Base-by-base conservation (phyloP, 305 asterid genomes). In the Fraxinus dipetala region DNA sequence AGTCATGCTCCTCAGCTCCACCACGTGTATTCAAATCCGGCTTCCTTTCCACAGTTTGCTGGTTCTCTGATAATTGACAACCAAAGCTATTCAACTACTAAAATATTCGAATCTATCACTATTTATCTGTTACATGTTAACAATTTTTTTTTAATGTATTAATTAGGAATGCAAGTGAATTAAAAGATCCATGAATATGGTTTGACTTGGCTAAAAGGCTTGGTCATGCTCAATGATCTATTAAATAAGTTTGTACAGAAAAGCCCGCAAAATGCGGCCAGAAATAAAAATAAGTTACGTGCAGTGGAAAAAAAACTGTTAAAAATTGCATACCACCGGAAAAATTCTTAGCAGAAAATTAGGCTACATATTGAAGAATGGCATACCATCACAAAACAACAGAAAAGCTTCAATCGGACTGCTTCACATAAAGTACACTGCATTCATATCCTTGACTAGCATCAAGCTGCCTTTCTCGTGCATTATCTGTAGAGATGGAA, bases 341-440 rank as follows among this genome's bases (percentile, higher is more conserved):
- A 67, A 28, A 28, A 11, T 67, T 67, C 74, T 14, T 67, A 28
- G 36, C 38, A 67, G 74, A 67, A 67, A 13, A 63, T 63, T 63
- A 67, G n/a, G 35, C 36, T 26, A 28, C 36, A 28, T 28, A 67
- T 10, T 67, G 6, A 28, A 26, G 3, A 67, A 65, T 26, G 74
- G 35, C 74, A 67, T 10, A 67, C 38, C 74, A 28, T 67, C 74
- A 67, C 35, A 67, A 4, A 8, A 16, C 18, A 18, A 34, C 43
- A 72, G 34, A 1, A 24, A 76, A 76, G 34, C 16, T 6, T 38
- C 43, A 40, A 48, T 30, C 80, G 40, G 0, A 38, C 26, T 22
- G 22, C 65, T 38, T 88, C 87, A 94, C 81, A 92, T 82, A 85
- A 93, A 93, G 93, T 93, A 91, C 70, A 94, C 91, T 30, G 89